Base-by-base conservation (phyloP, 2,329 filamentous ascomycete species). In the Emergomyces africanus region DNA sequence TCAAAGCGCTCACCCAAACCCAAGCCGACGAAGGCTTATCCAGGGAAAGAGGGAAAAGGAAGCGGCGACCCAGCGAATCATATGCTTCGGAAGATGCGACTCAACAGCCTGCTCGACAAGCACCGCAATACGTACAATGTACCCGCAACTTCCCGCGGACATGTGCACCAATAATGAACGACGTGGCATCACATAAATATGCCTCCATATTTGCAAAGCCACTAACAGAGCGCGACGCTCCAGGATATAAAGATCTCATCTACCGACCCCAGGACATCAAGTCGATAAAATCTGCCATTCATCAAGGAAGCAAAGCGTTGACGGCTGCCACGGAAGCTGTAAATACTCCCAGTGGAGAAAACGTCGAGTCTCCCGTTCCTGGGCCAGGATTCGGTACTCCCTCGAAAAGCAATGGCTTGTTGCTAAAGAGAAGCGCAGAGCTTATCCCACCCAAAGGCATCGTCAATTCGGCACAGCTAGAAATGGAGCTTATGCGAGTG, bases 401-500 rank as follows among this genome's bases (percentile, higher is more conserved):
- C 0, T 44, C 39, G 25, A 76, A 75, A 58, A 73, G 72, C 58
- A 73, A 73, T 12, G 66, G 74, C 3, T 71, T 76, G 37, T 66
- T 75, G 62, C 64, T 77, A 18, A 71, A 69, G n/a, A 81, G 88
- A 59, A 87, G 83, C 1, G 81, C 86, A 55, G 89, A 96, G 60
- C 78, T 96, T 30, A 80, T 92, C 2, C 89, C 92, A 2, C 92
- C 94, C 0, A 89, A 85, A 66, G 89, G 86, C 23, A 96, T 97
- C 66, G 89, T 97, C 72, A 97, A 97, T 72, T 91, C 88, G 56
- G 84, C 87, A 1, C 94, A 97, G 71, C 80, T 97, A 18, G 92
- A 97, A 73, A 89, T 90, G 64, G 92, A 97, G 71, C 78, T 97
- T 12, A 89, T 95, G 66, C 88, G 95, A 66, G 96, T 97, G 89